phyloP scores from a whole-genome alignment of 208 protist genomes.

The Trichomonas vaginalis region DNA sequence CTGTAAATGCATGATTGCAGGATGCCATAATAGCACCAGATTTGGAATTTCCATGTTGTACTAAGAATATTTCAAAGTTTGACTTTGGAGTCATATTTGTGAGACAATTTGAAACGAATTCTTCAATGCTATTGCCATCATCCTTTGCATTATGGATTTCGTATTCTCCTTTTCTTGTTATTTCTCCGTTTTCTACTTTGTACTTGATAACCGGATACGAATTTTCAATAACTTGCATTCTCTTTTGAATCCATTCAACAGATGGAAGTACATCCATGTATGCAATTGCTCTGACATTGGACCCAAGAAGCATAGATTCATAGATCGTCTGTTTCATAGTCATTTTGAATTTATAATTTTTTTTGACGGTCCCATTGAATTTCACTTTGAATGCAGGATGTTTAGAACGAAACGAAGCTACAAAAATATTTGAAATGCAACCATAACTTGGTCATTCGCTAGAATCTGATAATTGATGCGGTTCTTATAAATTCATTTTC shows the following conservation, averaged over 20 bases:
- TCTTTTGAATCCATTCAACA: background rate
- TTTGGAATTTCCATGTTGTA: background rate
- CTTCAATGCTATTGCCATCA: background rate
- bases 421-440: too few relatives aligned
- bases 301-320: background rate
- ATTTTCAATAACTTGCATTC: background rate
- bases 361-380: too few relatives aligned
- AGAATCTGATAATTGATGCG: too few relatives aligned
- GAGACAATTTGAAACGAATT: background rate
- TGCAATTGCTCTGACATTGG: background rate
- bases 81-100: background rate
- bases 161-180: background rate
- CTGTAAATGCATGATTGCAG: background rate
- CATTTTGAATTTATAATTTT: too few relatives aligned
- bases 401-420: too few relatives aligned
- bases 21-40: background rate
- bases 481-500: too few relatives aligned
- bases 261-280: background rate
- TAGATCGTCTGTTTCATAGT: background rate
- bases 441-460: too few relatives aligned
- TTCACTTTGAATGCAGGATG: too few relatives aligned
- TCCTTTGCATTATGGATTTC: background rate
- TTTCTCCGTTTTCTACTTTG: background rate
- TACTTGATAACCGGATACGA: background rate
- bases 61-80: background rate